Conservation (phyloP, 1,284 basidiomycete species). For the Puccinia polysora region DNA sequence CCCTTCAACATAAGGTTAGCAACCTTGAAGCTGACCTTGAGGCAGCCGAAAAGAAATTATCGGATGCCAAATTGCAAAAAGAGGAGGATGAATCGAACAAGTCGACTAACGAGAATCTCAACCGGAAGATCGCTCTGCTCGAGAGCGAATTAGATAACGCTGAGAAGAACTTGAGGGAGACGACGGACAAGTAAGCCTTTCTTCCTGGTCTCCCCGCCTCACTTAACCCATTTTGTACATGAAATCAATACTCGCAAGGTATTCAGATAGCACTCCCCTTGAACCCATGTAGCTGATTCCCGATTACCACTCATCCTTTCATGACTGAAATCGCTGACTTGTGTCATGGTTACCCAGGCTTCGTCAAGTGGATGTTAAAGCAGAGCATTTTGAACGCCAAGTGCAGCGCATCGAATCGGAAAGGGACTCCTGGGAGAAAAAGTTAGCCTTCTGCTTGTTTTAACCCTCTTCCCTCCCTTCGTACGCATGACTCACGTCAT, state of each 20-base stretch:
- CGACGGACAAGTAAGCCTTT: conserved; percentile 81
- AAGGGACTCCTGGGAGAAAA: conserved; percentile 88
- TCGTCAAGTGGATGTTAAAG: conserved; percentile 95
- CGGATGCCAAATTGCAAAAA: conserved; percentile 65
- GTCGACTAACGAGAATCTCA: conserved; percentile 69
- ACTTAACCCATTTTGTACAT: background rate
- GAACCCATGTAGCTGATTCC: too few relatives aligned
- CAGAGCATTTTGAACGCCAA: conserved; percentile 96
- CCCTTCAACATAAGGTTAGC: conserved; percentile 71
- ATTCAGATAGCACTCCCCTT: background rate
- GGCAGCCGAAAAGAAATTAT: conserved; percentile 68
- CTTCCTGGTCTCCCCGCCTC: background rate
- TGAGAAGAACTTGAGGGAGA: conserved; percentile 96
- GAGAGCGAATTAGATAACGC: conserved; percentile 93
- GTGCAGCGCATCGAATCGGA: conserved; percentile 82
- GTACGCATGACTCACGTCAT: too few relatives aligned
- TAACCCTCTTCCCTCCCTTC: too few relatives aligned
- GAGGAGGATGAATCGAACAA: conserved; percentile 71
- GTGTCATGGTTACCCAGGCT: conserved; percentile 60
- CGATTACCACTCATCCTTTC: background rate
- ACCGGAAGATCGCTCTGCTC: conserved; percentile 80
- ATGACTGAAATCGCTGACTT: background rate
- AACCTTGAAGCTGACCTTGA: conserved; percentile 71
- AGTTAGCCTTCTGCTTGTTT: conserved; percentile 71
- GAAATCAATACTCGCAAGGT: background rate